A percentile compares a stretch with the other conserved stretches of the same genome.
These are phyloP conservation scores for Leishmania tropica DNA, from an alignment of 208 protist genomes.

Conservation along the genomic window DNA sequence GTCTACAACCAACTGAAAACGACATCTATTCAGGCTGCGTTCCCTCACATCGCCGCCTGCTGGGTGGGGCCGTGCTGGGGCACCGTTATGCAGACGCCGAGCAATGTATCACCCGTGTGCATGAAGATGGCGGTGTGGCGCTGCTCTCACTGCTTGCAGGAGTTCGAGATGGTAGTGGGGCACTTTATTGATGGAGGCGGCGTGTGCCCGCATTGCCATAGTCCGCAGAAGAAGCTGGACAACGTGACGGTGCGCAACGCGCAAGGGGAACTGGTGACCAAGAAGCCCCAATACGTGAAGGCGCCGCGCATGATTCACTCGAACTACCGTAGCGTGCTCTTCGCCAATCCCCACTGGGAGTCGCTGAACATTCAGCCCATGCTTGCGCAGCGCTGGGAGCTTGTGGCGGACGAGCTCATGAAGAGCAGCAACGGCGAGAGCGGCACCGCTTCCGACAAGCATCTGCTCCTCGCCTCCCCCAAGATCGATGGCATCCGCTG, in stretches of 20 bases:
- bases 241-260: conserved; percentile 21
- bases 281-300: conserved; percentile 45
- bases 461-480: conserved; percentile 77
- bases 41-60: conserved; percentile 85
- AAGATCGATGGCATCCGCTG: conserved; percentile 93
- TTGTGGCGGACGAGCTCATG: conserved; percentile 56
- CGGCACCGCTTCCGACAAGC: conserved; percentile 10
- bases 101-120: conserved; percentile 68
- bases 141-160: conserved; percentile 74
- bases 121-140: conserved; percentile 81
- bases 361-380: conserved; percentile 85
- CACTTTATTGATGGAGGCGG: conserved; percentile 76
- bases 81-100: conserved; percentile 82
- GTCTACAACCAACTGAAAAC: conserved; percentile 67
- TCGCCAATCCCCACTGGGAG: conserved; percentile 86
- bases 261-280: conserved; percentile 26
- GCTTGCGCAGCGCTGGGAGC: conserved; percentile 87
- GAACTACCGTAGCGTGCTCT: conserved; percentile 82
- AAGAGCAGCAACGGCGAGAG: conserved; percentile 13
- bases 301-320: conserved; percentile 87
- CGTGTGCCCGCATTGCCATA: conserved; percentile 81
- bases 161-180: conserved; percentile 82
- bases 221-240: conserved; percentile 53
- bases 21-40: conserved; percentile 68
- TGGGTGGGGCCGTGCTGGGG: conserved; percentile 91